Conservation (phyloP, 2,329 filamentous ascomycete genomes). For the Atkinsonella hypoxylon region DNA sequence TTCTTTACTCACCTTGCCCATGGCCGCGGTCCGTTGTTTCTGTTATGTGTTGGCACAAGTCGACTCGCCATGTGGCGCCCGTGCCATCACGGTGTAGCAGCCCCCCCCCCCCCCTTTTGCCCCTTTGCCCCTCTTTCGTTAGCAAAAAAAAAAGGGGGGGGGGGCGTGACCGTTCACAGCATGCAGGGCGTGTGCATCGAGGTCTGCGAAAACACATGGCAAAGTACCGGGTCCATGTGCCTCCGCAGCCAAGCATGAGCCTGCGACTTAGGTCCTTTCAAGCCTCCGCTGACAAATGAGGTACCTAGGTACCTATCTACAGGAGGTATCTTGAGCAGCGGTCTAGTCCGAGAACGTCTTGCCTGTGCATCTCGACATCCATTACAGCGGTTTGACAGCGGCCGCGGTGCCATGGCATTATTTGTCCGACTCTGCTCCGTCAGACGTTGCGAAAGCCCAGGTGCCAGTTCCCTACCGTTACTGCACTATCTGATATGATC, state of each 20-base stretch:
- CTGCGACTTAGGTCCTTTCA: no score
- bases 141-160: no score
- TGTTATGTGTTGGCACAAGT: background rate
- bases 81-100: background rate
- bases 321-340: no score
- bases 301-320: no score
- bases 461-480: no score
- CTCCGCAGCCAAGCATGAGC: background rate
- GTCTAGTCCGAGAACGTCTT: background rate
- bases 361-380: background rate
- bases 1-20: background rate
- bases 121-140: background rate
- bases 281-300: no score
- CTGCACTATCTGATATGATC: no score
- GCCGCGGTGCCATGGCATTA: background rate
- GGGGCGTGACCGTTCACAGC: background rate
- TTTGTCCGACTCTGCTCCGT: background rate
- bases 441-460: no score
- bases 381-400: background rate
- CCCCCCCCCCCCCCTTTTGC: no score
- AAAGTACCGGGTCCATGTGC: background rate
- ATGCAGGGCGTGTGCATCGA: background rate
- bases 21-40: background rate
- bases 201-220: background rate
- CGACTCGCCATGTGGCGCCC: background rate